Evolutionary conservation across 306 rosid species (phyloP), one percentile per base, ranked within the genome.

Genomic region (Trichosanthes truncata): DNA sequence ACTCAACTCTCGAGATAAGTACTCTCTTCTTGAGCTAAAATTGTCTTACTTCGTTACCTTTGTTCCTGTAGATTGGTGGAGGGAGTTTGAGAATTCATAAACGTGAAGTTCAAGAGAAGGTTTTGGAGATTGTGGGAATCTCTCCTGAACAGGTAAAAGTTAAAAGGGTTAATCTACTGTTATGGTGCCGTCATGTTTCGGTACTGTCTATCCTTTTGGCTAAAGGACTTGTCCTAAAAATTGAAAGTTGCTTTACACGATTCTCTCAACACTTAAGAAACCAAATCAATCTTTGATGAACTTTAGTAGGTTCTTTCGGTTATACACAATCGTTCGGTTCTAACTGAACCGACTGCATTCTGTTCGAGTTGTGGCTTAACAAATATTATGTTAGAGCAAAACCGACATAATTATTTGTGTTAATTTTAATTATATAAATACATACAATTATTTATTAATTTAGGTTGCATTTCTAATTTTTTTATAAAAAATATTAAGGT

Each of bases 61-160:
- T 75, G 80, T 38, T 88, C 77, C 66, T 83, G 79, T 74, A 94
- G 97, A 90, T 95, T 84, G 99, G 97, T 36, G 97, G 99, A 56
- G 99, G 99, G 80, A 95, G 99, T 82, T 80, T 95, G 84, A 93
- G 99, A 93, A 95, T 93, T 76, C 87, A 91, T 80, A 91, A 89
- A 85, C 97, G 96, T 18, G 96, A 89, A 43, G 85, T 91, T 49
- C 99, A 95, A 65, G 93, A 88, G 80, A 91, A 90, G 88, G 99
- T 91, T 85, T 82, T 95, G 89, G 94, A 93, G 82, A 91, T 83
- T 79, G 88, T 95, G 77, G 99, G 97, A 76, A 87, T 93, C 88
- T 91, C 99, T 51, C 86, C 78, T 78, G 97, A 95, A 85, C 93
- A 95, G 99, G 99, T 89, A 66, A 60, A 29, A 11, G 49, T 8